Base-by-base conservation (phyloP, 768 basidiomycete species). In the Termitomyces sp. region DNA sequence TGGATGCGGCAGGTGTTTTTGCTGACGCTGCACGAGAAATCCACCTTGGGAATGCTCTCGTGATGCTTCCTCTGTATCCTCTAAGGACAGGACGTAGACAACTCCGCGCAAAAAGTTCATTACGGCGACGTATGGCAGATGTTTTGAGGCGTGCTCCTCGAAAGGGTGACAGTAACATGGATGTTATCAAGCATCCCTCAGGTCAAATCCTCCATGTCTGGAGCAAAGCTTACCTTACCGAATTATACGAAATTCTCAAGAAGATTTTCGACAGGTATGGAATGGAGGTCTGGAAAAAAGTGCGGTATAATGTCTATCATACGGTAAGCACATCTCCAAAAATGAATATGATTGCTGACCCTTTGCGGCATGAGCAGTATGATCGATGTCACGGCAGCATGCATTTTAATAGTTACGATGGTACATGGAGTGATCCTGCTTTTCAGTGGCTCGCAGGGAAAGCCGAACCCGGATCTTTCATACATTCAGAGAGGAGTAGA, bases 401-500 rank as follows among this genome's bases (percentile, higher is more conserved):
- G 9, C 12, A n/a, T 43, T 31, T 55, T 5, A 43, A 55, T 17
- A 42, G 3, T 32, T 0, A n/a, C 17, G 10, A 55, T 32, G 40
- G 40, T 32, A 55, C 54, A 55, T 46, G 50, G 54, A 10, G 17
- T 32, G 40, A 55, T 15, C 40, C 40, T 43, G 54, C 40, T 7
- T 55, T 17, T 5, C 31, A 55, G 3, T 55, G 54, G 54, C 29
- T 55, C 5, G 40, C 54, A 55, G 54, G 54, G 29, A 43, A 40
- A 55, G 54, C 17, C 5, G 40, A 55, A n/a, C 54, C 54, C n/a
- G 54, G 54, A 12, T 55, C 54, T n/a, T 32, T 55, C 10, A 55
- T 55, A 42, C 11, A 55, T 43, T 43, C 54, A 43, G 54, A 55
- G 54, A 55, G 54, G 54, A 55, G 54, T 55, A 31, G 10, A 55